These are phyloP conservation scores for Saitozyma sp. DNA, from an alignment of 768 basidiomycete genomes.

Conservation along the genomic window DNA sequence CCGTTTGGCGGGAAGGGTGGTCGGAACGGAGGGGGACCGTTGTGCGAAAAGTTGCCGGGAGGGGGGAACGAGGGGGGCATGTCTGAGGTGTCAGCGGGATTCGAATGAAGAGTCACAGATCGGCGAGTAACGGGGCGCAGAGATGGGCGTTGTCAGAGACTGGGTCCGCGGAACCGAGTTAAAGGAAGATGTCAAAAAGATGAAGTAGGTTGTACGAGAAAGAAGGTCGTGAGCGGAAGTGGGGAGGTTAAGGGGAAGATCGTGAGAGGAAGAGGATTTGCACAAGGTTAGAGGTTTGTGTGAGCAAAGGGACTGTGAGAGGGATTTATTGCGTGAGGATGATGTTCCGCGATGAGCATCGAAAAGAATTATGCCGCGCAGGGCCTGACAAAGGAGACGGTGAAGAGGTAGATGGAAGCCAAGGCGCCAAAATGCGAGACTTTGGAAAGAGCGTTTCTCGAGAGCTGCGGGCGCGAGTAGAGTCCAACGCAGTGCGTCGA, in stretches of 20 bases:
- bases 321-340: too few relatives aligned
- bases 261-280: too few relatives aligned
- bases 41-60: background rate
- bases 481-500: background rate
- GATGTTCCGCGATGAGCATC: too few relatives aligned
- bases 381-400: too few relatives aligned
- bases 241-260: too few relatives aligned
- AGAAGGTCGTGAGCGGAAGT: too few relatives aligned
- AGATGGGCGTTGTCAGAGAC: background rate
- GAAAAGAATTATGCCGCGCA: too few relatives aligned
- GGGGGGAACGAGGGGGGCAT: constrained; percentile 12
- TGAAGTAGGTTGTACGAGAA: background rate
- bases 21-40: constrained; percentile 19
- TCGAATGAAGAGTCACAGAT: background rate
- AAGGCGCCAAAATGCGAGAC: background rate
- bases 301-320: too few relatives aligned
- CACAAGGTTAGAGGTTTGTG: too few relatives aligned
- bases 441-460: background rate
- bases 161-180: background rate
- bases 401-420: too few relatives aligned
- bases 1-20: constrained; percentile 29
- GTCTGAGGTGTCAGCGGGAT: background rate
- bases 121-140: background rate
- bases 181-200: background rate
- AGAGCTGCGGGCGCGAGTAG: background rate